phyloP scores from a whole-genome alignment of 2,329 filamentous ascomycete genomes.

The Aspergillus hortae region DNA sequence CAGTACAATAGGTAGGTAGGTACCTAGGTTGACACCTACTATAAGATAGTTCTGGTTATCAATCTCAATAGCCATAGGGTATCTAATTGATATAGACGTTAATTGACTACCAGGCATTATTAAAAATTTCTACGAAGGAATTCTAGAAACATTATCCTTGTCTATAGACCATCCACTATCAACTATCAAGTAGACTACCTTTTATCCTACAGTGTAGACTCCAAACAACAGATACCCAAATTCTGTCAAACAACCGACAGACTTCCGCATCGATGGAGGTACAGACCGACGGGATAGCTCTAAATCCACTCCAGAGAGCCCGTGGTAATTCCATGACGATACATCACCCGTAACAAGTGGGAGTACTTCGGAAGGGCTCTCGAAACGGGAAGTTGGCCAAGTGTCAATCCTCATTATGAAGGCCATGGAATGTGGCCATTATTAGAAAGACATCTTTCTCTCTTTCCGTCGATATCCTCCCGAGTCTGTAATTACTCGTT shows the following conservation, averaged over 20 bases:
- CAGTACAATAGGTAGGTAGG: too few relatives aligned
- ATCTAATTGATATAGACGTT: too few relatives aligned
- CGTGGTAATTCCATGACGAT: slow-evolving; percentile 5
- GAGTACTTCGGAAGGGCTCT: slow-evolving; percentile 1
- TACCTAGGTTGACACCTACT: too few relatives aligned
- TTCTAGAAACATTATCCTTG: neutral
- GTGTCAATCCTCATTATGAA: slow-evolving; percentile 9
- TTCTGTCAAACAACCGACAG: too few relatives aligned
- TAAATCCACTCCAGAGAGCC: neutral
- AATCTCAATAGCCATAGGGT: too few relatives aligned
- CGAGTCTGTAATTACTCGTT: neutral
- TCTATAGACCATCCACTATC: neutral
- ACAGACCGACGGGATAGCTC: too few relatives aligned
- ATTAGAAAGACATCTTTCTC: neutral
- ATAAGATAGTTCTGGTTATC: too few relatives aligned
- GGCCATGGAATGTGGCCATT: neutral
- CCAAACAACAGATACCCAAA: neutral
- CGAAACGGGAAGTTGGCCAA: slow-evolving; percentile 16
- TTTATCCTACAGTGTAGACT: too few relatives aligned
- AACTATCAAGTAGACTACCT: neutral
- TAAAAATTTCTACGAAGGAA: too few relatives aligned
- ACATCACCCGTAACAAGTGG: neutral
- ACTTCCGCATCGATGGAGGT: too few relatives aligned
- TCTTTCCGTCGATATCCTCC: neutral
- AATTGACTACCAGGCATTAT: too few relatives aligned